These are phyloP conservation scores for Schizophyllum amplum DNA, from an alignment of 1,284 basidiomycete genomes.

Conservation along the genomic window DNA sequence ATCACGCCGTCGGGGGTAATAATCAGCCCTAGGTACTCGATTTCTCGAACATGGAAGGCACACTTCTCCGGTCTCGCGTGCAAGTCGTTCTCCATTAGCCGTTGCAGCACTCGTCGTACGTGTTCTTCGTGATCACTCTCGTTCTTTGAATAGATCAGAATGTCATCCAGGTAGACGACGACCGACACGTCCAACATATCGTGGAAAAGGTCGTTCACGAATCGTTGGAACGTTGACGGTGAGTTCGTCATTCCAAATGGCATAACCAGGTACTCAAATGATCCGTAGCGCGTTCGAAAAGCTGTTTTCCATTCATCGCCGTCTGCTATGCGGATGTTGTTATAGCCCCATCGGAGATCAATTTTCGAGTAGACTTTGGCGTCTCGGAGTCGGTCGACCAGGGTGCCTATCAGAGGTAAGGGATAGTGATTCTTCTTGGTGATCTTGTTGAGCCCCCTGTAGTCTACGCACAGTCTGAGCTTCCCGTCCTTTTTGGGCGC, in stretches of 20 bases:
- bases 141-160: slow-evolving; percentile 16
- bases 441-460: slow-evolving; percentile 25
- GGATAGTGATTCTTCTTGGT: slow-evolving; percentile 29
- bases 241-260: slow-evolving; percentile 18
- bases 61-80: slow-evolving; percentile 20
- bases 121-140: slow-evolving; percentile 18
- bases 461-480: slow-evolving; percentile 25
- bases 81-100: slow-evolving; percentile 18
- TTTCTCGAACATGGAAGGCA: slow-evolving; percentile 15
- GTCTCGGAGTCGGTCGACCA: slow-evolving; percentile 11
- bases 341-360: slow-evolving; percentile 25
- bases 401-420: slow-evolving; percentile 23
- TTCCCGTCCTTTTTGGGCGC: slow-evolving; percentile 33
- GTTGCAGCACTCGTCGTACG: slow-evolving; percentile 22
- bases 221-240: slow-evolving; percentile 10
- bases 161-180: slow-evolving; percentile 17
- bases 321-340: slow-evolving; percentile 23
- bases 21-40: slow-evolving; percentile 34
- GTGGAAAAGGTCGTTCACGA: slow-evolving; percentile 14
- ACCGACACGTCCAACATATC: slow-evolving; percentile 12
- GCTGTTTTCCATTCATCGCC: slow-evolving; percentile 29
- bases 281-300: slow-evolving; percentile 23
- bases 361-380: slow-evolving; percentile 27
- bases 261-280: slow-evolving; percentile 26
- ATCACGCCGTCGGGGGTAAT: slow-evolving; percentile 21